Evolutionary conservation across 108 stramenopile genomes (phyloP), one percentile per base, ranked within the genome.

Genomic region (Pseudonitzschia multiseries): DNA sequence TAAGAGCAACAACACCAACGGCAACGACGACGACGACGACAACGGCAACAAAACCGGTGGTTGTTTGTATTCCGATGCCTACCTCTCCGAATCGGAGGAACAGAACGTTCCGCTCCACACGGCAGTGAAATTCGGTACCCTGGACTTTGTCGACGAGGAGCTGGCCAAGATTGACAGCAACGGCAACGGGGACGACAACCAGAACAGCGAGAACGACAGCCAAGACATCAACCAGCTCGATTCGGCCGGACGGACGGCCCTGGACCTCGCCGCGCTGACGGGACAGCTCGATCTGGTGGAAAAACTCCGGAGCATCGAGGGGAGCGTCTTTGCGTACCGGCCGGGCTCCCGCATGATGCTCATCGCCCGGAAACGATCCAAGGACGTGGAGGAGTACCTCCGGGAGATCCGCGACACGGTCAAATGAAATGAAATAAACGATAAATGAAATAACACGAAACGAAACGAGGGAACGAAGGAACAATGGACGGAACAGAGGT

Each of bases 181-280:
- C 17, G 46, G 13, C 17, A 42, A 10, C 10, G 8, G 8, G 8
- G 18, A 18, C 46, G 46, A 18, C 14, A 18, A 14, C 17, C 1
- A 48, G 1, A 48, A 18, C 17, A 14, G 9, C 46, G 6, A 36
- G 36, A 2, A 48, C 46, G 46, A 48, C 1, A 1, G 8, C 1
- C 17, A 2, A 2, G 1, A 1, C 8, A 17, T 43, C 31, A 65
- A 65, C 41, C 20, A 32, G 15, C 2, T 65, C 24, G 64, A 65
- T 22, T 40, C 64, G 24, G 12, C 22, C 9, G 64, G 64, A 8
- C 36, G 64, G 18, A 65, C 64, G 36, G 64, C 64, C 13, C 24
- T 65, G n/a, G 64, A 65, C 36, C 33, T 65, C 4, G 64, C 64
- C 22, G 64, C 64, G 33, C 36, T 65, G 20, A 65, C 64, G 17